Evolutionary conservation across 2,329 filamentous ascomycete species (phyloP).

Genomic region (Aspergillus ochraceoroseus): DNA sequence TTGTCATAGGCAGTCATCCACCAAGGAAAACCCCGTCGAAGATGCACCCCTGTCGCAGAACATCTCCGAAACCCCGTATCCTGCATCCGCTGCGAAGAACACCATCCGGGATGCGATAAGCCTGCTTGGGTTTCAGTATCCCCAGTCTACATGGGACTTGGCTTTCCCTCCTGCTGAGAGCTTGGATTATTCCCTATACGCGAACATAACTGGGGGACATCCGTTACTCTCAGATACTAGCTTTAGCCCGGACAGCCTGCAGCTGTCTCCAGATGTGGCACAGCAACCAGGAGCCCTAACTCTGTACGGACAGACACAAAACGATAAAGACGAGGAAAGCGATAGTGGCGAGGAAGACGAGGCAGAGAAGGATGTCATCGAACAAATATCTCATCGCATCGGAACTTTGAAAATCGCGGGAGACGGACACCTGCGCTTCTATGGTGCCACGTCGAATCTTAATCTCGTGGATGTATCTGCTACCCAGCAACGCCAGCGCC

Average conservation of each 20-base stretch:
- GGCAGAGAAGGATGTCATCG: slow-evolving; percentile 39
- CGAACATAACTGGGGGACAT: slow-evolving; percentile 27
- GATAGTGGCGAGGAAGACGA: slow-evolving; percentile 39
- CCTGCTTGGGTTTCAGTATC: slow-evolving; percentile 26
- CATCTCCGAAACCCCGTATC: slow-evolving; percentile 11
- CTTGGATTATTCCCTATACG: slow-evolving; percentile 33
- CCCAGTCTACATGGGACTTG: slow-evolving; percentile 31
- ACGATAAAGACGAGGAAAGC: slow-evolving; percentile 26
- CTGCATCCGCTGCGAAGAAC: slow-evolving; percentile 13
- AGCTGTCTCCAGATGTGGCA: slow-evolving; percentile 26
- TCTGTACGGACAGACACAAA: slow-evolving; percentile 20
- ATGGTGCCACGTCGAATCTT: slow-evolving; percentile 45
- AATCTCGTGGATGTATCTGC: slow-evolving; percentile 41
- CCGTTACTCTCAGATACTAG: slow-evolving; percentile 21
- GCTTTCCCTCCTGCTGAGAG: slow-evolving; percentile 38
- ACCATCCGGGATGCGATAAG: slow-evolving; percentile 19
- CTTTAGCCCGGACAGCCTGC: slow-evolving; percentile 26
- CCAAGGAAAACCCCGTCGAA: slow-evolving; percentile 6
- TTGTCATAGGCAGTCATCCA: slow-evolving; percentile 12
- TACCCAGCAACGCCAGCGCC: slow-evolving; percentile 14
- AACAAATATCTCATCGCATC: slow-evolving; percentile 43
- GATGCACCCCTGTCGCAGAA: slow-evolving; percentile 16
- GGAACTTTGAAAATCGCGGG: slow-evolving; percentile 43
- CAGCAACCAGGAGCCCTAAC: slow-evolving; percentile 25
- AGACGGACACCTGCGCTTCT: slow-evolving; percentile 45